Evolutionary conservation across 345 rosid species (phyloP).

Genomic region (Moricandia arvensis): DNA sequence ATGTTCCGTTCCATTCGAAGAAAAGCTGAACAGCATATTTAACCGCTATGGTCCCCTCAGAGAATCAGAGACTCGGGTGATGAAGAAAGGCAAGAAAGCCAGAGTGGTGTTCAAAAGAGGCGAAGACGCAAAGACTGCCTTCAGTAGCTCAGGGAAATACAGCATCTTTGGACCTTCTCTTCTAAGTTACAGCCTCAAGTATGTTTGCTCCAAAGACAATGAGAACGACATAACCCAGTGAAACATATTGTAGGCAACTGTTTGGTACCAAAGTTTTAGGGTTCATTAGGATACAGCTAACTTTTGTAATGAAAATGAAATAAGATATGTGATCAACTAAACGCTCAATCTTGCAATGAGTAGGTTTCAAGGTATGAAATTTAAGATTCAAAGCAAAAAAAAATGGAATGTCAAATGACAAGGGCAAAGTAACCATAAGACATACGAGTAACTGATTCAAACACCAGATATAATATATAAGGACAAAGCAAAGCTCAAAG

Average conservation of each 20-base stretch:
- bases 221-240: background rate
- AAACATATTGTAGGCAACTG: background rate
- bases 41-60: slow-evolving; percentile 49
- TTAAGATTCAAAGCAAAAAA: background rate
- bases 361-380: background rate
- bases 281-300: background rate
- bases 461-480: background rate
- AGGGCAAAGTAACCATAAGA: background rate
- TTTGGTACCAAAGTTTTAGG: background rate
- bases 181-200: slow-evolving; percentile 53
- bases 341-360: background rate
- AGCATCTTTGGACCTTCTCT: slow-evolving; percentile 62
- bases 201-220: slow-evolving; percentile 18
- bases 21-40: slow-evolving; percentile 53
- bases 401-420: background rate
- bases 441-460: background rate
- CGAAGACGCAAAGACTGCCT: slow-evolving; percentile 60
- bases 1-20: slow-evolving; percentile 46
- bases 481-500: background rate
- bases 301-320: background rate
- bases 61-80: slow-evolving; percentile 48
- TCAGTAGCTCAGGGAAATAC: slow-evolving; percentile 63
- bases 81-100: slow-evolving; percentile 52
- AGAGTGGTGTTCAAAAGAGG: slow-evolving; percentile 53
- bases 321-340: background rate